Percentiles rank a stretch among this genome's conserved stretches.
These are phyloP conservation scores for Magnolia changhungtana DNA, from an alignment of 164 flowering plant genomes.

Conservation along the genomic window DNA sequence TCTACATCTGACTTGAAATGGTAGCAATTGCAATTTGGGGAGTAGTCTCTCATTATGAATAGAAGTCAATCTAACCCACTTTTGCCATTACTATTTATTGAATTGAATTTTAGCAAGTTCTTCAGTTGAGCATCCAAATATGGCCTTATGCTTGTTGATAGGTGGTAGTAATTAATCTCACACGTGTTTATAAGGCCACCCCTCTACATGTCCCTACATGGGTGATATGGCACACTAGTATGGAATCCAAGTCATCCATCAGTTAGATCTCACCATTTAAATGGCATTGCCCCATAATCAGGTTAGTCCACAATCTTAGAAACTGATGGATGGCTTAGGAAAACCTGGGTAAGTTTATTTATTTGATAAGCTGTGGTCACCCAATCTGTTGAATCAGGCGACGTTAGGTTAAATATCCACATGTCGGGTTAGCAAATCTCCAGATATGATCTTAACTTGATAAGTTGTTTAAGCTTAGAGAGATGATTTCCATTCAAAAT, in stretches of 20 bases:
- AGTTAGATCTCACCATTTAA: neutral
- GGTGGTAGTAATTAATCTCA: neutral
- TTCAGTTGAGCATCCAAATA: neutral
- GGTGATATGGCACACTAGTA: neutral
- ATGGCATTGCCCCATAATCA: neutral
- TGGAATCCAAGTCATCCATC: neutral
- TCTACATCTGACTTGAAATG: neutral
- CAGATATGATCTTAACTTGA: neutral
- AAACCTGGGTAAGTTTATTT: neutral
- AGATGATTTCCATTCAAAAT: neutral
- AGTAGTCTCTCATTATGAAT: neutral
- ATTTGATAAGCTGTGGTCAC: neutral
- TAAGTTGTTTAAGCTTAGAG: neutral
- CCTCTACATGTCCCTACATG: neutral
- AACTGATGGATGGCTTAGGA: neutral
- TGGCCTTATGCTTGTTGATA: neutral
- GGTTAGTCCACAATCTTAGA: neutral
- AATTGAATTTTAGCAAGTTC: too few species aligned
- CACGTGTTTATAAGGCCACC: neutral
- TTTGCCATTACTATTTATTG: neutral
- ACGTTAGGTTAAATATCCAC: neutral
- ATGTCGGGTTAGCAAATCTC: neutral
- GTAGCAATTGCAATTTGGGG: neutral
- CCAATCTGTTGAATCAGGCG: too few species aligned
- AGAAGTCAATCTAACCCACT: neutral